Base-by-base conservation (phyloP, 1,284 basidiomycete genomes). In the Pisolithus thermaeus region DNA sequence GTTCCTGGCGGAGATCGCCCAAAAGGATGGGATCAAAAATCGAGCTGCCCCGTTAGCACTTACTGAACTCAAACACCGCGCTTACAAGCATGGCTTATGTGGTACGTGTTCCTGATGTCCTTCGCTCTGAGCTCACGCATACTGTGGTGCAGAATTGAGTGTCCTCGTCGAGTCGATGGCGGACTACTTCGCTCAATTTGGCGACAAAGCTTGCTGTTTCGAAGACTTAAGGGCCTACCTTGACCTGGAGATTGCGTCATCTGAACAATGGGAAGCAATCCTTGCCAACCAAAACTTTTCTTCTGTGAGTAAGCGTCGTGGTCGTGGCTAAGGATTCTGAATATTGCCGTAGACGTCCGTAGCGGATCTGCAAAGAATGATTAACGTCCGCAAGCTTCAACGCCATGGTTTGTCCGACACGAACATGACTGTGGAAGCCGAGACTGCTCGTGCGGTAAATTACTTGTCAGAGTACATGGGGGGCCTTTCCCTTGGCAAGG, bases 131-230 rank as follows among this genome's bases (percentile, higher is more conserved):
- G 47, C 23, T 3, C 16, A 12, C 28, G n/a, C 27, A 51, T 25
- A 28, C 42, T 35, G 20, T 35, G 18, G 27, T 3, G 20, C 32
- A 83, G 81, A 83, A 56, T 53, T 74, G 39, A 59, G 58, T 23
- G 69, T 69, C 22, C 59, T 83, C 53, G 59, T 75, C 28, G 64
- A 63, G 20, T 69, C 82, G 51, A 69, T 88, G 64, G 73, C 80
- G 59, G 69, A 75, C 44, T 96, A 95, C 65, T 83, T 92, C 61
- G 72, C 79, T 38, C 73, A 72, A 52, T 83, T 92, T 61, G 85
- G 87, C 11, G 80, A 83, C 64, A 96, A 93, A 67, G 73, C 84
- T 5, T 91, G 87, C 65, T 92, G 90, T 64, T 90, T 83, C 56
- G 91, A 94, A 67, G 92, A 96, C 60, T 70, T 96, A 42, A 76